phyloP scores from a whole-genome alignment of 2,329 filamentous ascomycete genomes.

The Verticillium albo-atrum region DNA sequence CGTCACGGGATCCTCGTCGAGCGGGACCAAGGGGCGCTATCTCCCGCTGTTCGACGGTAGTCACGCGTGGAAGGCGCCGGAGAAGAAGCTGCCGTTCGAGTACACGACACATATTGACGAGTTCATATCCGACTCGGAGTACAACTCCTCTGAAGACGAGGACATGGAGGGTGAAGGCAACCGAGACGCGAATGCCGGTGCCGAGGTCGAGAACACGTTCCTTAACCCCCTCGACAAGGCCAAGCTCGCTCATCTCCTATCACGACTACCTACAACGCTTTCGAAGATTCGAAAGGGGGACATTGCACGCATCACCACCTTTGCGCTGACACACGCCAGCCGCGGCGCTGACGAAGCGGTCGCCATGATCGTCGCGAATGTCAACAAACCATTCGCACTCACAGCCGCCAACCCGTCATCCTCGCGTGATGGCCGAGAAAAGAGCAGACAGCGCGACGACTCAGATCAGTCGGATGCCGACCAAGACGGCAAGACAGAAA shows the following conservation, averaged over 20 bases:
- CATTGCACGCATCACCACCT: slow-evolving; percentile 78
- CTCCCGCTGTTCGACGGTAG: slow-evolving; percentile 70
- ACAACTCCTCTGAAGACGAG: slow-evolving; percentile 83
- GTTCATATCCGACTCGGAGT: slow-evolving; percentile 78
- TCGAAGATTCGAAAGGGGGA: slow-evolving; percentile 77
- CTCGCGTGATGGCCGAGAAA: slow-evolving; percentile 3
- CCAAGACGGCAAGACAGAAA: slow-evolving; percentile 35
- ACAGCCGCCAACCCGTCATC: slow-evolving; percentile 56
- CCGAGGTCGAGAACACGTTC: slow-evolving; percentile 54
- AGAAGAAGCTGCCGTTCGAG: slow-evolving; percentile 72
- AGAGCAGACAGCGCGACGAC: slow-evolving; percentile 26
- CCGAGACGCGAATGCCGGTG: slow-evolving; percentile 37
- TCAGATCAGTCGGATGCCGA: slow-evolving; percentile 29
- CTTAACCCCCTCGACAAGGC: slow-evolving; percentile 81
- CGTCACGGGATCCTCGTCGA: slow-evolving; percentile 58
- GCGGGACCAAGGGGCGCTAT: slow-evolving; percentile 44
- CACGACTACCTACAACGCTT: slow-evolving; percentile 72
- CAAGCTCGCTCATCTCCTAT: slow-evolving; percentile 78
- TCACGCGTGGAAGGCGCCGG: slow-evolving; percentile 73
- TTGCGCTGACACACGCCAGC: slow-evolving; percentile 84
- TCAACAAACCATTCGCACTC: slow-evolving; percentile 70
- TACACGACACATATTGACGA: slow-evolving; percentile 73
- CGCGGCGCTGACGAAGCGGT: slow-evolving; percentile 86
- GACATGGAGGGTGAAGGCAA: slow-evolving; percentile 58
- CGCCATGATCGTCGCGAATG: slow-evolving; percentile 79